These are phyloP conservation scores for Aurantiochytrium sp. DNA, from an alignment of 108 stramenopile genomes.

Conservation along the genomic window DNA sequence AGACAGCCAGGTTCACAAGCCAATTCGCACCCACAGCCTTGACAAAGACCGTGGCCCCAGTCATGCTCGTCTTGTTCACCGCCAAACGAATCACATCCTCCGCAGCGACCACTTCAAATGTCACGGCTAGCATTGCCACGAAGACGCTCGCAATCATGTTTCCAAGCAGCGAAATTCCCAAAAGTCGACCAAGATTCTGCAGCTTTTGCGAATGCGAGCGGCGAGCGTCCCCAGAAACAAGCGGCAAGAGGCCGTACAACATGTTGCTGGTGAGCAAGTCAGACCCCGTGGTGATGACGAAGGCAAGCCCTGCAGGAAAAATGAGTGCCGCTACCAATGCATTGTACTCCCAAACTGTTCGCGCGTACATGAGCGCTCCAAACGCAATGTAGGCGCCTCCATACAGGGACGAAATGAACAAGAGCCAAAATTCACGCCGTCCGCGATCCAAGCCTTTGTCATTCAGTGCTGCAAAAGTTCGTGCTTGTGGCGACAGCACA, in stretches of 20 bases:
- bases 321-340: not conserved
- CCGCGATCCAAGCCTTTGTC: not conserved
- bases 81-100: not conserved
- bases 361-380: not conserved
- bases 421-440: not conserved
- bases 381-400: not conserved
- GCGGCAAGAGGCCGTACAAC: not conserved
- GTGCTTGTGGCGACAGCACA: not conserved
- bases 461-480: not conserved
- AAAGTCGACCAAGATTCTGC: not conserved
- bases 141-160: constrained; percentile 29
- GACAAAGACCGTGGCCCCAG: not conserved
- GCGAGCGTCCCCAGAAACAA: not conserved
- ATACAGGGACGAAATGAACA: not conserved
- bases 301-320: not conserved
- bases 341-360: not conserved
- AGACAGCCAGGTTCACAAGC: constrained; percentile 2
- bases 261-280: constrained; percentile 9
- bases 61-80: not conserved
- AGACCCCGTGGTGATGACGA: not conserved
- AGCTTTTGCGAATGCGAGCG: not conserved
- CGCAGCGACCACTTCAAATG: constrained; percentile 14
- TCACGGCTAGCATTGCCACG: not conserved
- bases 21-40: constrained; percentile 26
- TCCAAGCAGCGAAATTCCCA: constrained; percentile 17